Percentiles rank a stretch among this genome's conserved stretches.
Conservation (phyloP, 192 early-diverging fungal genomes). For the Umbelopsis vinacea region DNA sequence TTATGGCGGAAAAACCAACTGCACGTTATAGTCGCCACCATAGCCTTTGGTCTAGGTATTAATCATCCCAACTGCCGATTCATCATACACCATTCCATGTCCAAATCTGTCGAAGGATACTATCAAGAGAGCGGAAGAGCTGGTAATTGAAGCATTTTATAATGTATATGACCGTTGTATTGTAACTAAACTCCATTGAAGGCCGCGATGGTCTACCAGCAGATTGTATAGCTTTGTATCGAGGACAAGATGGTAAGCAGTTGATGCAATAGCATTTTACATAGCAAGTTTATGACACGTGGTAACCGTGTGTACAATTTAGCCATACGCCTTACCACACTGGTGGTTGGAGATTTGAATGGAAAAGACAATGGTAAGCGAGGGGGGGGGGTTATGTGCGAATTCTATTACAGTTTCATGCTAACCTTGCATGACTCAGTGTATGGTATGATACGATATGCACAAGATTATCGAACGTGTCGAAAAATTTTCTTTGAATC, state of each 20-base stretch:
- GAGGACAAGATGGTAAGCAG: slow-evolving; percentile 58
- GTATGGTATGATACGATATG: slow-evolving; percentile 64
- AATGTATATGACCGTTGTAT: neutral
- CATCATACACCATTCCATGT: slow-evolving; percentile 73
- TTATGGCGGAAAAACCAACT: slow-evolving; percentile 76
- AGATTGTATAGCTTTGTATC: slow-evolving; percentile 72
- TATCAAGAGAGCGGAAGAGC: slow-evolving; percentile 81
- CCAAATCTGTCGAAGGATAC: slow-evolving; percentile 75
- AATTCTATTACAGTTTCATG: neutral
- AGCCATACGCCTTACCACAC: slow-evolving; percentile 59
- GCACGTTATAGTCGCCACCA: slow-evolving; percentile 73
- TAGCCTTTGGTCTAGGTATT: slow-evolving; percentile 79
- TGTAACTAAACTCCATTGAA: neutral
- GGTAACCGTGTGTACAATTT: neutral
- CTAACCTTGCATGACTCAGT: slow-evolving; percentile 40
- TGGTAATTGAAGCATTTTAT: slow-evolving; percentile 32
- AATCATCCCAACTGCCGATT: slow-evolving; percentile 75
- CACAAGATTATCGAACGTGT: slow-evolving; percentile 63
- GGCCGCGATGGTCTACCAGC: slow-evolving; percentile 66
- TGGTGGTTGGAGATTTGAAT: slow-evolving; percentile 62
- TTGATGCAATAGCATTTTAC: too few relatives aligned
- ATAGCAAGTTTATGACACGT: neutral
- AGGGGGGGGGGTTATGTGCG: neutral
- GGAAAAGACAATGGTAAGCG: slow-evolving; percentile 55
- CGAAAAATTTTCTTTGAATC: slow-evolving; percentile 63